These are phyloP conservation scores for Talaromyces wortmannii DNA, from an alignment of 495 filamentous ascomycete genomes.

Conservation along the genomic window DNA sequence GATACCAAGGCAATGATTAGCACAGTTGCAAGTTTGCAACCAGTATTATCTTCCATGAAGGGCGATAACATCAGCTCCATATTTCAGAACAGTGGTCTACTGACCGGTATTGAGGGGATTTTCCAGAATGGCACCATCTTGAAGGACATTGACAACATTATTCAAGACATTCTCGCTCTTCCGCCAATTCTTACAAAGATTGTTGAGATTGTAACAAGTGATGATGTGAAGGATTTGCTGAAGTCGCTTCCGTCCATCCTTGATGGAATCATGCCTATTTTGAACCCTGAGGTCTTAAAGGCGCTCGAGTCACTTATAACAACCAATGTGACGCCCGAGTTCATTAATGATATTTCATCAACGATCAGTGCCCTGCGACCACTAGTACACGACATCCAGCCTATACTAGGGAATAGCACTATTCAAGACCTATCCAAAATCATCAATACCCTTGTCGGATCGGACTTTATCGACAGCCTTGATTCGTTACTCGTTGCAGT, in stretches of 20 bases:
- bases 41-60: not conserved
- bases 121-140: slow-evolving; percentile 1
- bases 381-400: not conserved
- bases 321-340: not conserved
- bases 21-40: not conserved
- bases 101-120: too few species aligned
- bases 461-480: not conserved
- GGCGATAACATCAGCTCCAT: not conserved
- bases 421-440: not conserved
- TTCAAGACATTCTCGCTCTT: not conserved
- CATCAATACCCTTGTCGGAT: not conserved
- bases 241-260: not conserved
- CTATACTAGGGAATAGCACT: not conserved
- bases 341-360: not conserved
- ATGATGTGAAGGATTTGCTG: slow-evolving; percentile 1
- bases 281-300: not conserved
- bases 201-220: not conserved
- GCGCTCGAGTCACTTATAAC: not conserved
- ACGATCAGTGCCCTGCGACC: not conserved
- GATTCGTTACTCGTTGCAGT: not conserved
- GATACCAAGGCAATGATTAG: not conserved
- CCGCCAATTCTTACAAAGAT: not conserved
- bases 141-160: slow-evolving; percentile 1
- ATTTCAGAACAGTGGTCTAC: not conserved
- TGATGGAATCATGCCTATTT: not conserved